Percentiles rank a stretch among this genome's conserved stretches.
Conservation (phyloP, 176 grass and related monocot genomes). For the Eragrostis curvula region DNA sequence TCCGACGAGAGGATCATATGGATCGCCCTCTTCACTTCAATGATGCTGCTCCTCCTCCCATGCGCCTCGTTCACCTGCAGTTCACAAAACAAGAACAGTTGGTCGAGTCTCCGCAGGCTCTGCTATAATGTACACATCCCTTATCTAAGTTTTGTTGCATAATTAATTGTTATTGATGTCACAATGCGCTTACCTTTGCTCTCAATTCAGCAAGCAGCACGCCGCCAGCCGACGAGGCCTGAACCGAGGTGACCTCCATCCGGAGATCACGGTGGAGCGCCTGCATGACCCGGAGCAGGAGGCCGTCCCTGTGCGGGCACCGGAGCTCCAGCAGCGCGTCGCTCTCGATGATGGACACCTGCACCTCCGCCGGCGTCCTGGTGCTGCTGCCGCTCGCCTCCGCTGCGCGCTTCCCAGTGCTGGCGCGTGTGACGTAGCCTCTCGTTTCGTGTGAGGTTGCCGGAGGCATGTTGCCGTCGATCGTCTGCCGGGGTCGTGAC, state of each 20-base stretch:
- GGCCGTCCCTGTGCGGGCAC: constrained; percentile 59
- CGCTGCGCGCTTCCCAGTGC: neutral
- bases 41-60: constrained; percentile 75
- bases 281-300: constrained; percentile 71
- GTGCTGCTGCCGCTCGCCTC: constrained; percentile 37
- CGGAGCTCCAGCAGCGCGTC: constrained; percentile 74
- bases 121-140: neutral
- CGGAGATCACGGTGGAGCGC: constrained; percentile 56
- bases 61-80: constrained; percentile 61
- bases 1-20: constrained; percentile 53
- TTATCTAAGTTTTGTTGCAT: neutral
- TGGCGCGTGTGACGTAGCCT: neutral
- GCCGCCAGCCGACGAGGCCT: constrained; percentile 50
- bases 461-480: constrained; percentile 6
- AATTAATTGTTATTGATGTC: neutral
- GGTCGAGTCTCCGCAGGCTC: neutral
- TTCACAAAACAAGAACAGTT: constrained; percentile 1
- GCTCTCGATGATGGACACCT: constrained; percentile 73
- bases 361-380: constrained; percentile 41
- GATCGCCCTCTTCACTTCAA: constrained; percentile 77
- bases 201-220: constrained; percentile 58
- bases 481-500: constrained; percentile 37
- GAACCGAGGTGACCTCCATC: constrained; percentile 59
- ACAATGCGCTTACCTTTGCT: constrained; percentile 48
- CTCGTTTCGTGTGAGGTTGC: neutral